These are phyloP conservation scores for Trichoderma polysporum DNA, from an alignment of 2,329 filamentous ascomycete genomes.

Conservation along the genomic window DNA sequence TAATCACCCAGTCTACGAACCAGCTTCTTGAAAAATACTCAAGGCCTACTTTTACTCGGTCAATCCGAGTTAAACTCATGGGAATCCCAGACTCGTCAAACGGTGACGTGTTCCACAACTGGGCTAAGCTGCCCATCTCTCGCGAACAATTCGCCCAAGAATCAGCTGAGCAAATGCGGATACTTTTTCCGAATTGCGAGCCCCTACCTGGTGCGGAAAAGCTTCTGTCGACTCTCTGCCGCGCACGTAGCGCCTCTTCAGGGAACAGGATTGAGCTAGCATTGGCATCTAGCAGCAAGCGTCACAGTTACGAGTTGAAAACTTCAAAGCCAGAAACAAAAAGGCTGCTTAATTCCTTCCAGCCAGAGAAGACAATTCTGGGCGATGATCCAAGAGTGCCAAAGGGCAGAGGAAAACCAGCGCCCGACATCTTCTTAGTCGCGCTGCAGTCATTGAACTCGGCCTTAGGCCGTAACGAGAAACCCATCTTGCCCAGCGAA, in stretches of 20 bases:
- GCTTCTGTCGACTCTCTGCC: not conserved
- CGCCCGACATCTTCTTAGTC: slow-evolving; percentile 71
- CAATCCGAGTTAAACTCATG: not conserved
- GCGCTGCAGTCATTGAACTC: slow-evolving; percentile 65
- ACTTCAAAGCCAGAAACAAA: not conserved
- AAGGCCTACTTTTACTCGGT: not conserved
- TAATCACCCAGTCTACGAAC: slow-evolving; percentile 10
- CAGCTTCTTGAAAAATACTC: not conserved
- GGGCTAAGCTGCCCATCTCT: not conserved
- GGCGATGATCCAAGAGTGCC: not conserved
- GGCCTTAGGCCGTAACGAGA: slow-evolving; percentile 47
- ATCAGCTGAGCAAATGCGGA: not conserved
- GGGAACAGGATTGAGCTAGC: not conserved
- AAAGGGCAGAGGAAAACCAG: slow-evolving; percentile 64
- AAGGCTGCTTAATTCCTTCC: not conserved
- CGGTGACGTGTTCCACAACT: not conserved
- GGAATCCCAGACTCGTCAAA: slow-evolving; percentile 1
- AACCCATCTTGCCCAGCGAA: slow-evolving; percentile 58
- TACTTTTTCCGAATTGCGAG: not conserved
- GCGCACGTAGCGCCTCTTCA: not conserved
- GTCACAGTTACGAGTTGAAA: not conserved
- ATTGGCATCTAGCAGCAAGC: not conserved
- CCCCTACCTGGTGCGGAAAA: slow-evolving; percentile 1
- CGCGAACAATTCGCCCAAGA: slow-evolving; percentile 2
- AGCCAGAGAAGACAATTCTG: not conserved